phyloP scores from a whole-genome alignment of 306 rosid species.

The Acacia acuminata region DNA sequence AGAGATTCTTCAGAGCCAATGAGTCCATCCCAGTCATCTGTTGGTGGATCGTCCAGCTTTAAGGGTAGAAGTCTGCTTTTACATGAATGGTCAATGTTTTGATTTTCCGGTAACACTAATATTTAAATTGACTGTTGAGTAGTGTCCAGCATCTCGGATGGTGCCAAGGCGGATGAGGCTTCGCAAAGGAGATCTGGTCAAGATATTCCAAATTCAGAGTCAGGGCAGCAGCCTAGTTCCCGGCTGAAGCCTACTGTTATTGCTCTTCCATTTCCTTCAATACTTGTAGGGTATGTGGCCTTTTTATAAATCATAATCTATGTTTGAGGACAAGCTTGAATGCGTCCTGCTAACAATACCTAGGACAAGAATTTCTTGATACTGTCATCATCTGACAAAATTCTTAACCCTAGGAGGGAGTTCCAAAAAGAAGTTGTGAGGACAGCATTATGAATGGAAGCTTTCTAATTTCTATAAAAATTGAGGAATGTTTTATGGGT shows the following conservation, averaged over 20 bases:
- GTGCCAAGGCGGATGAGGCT: constrained; percentile 73
- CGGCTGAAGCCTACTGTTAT: constrained; percentile 79
- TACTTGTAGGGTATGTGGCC: constrained; percentile 89
- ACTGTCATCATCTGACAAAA: neutral
- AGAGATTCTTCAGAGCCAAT: constrained; percentile 89
- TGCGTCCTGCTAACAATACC: neutral
- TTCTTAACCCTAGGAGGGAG: neutral
- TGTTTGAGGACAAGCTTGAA: constrained; percentile 23
- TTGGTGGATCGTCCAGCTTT: constrained; percentile 76
- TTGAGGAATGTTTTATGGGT: neutral
- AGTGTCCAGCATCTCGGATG: constrained; percentile 64
- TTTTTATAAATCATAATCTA: neutral
- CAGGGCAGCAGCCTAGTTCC: constrained; percentile 64
- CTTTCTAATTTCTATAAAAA: neutral
- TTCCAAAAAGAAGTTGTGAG: neutral
- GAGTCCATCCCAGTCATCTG: constrained; percentile 88
- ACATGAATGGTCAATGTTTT: constrained; percentile 20
- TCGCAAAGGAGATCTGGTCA: constrained; percentile 82
- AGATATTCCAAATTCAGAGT: constrained; percentile 70
- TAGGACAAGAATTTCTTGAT: neutral
- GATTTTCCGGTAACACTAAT: constrained; percentile 26
- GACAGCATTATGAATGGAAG: neutral
- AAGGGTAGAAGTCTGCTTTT: constrained; percentile 57
- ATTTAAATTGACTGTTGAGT: constrained; percentile 32
- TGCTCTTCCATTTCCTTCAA: constrained; percentile 85